Conservation (phyloP, 2,329 filamentous ascomycete species). For the Ascochyta clinopodiicola region DNA sequence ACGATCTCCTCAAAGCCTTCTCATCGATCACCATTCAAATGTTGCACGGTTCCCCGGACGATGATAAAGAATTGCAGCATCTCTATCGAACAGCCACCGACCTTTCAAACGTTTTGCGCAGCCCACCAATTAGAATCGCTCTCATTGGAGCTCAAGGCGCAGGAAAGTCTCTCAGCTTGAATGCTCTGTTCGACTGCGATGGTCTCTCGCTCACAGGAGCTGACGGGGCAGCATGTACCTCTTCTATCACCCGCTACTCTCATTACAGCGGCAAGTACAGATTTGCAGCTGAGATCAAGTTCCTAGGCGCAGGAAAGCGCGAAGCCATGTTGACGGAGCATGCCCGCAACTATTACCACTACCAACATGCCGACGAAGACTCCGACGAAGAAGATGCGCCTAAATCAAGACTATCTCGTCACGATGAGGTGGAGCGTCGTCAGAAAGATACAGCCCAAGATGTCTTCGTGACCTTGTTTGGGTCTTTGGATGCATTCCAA, state of each 20-base stretch:
- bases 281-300: conserved; percentile 24
- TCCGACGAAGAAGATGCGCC: conserved; percentile 26
- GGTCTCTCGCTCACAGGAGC: conserved; percentile 31
- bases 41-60: background rate
- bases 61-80: conserved; percentile 24
- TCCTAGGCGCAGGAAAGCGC: conserved; percentile 18
- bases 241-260: conserved; percentile 20
- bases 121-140: conserved; percentile 19
- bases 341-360: conserved; percentile 15
- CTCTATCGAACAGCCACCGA: conserved; percentile 8
- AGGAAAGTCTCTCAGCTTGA: conserved; percentile 27
- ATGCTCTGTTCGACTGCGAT: conserved; percentile 26
- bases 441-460: conserved; percentile 30
- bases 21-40: background rate
- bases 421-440: conserved; percentile 25
- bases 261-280: background rate
- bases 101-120: conserved; percentile 16
- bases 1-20: background rate
- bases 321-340: conserved; percentile 26
- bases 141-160: conserved; percentile 31
- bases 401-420: background rate
- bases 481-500: conserved; percentile 19
- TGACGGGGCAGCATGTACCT: conserved; percentile 29
- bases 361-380: conserved; percentile 22
- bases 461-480: conserved; percentile 28